Evolutionary conservation across 192 early-diverging fungal species (phyloP).

Genomic region (Backusella circina): DNA sequence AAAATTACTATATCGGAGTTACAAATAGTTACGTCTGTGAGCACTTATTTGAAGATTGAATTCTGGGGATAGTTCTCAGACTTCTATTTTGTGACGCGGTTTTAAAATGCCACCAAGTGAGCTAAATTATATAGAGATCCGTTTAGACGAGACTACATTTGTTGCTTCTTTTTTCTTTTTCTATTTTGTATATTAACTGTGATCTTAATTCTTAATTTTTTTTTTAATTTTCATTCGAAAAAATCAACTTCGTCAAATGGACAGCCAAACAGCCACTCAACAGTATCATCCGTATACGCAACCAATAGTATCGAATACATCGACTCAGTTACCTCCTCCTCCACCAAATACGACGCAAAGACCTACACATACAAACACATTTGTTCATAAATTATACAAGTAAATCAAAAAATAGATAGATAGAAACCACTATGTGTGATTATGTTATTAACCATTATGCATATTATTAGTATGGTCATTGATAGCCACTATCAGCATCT

Average conservation of each 20-base stretch:
- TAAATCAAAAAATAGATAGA: background rate
- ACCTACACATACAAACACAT: constrained; percentile 23
- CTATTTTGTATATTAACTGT: background rate
- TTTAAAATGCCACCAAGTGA: background rate
- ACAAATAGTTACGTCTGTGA: background rate
- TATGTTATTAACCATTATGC: background rate
- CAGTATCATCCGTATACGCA: background rate
- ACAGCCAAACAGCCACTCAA: background rate
- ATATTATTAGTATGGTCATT: constrained; percentile 66
- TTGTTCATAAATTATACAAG: constrained; percentile 33
- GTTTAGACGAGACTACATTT: background rate
- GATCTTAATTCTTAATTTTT: background rate
- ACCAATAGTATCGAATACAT: background rate
- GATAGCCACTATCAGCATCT: constrained; percentile 84
- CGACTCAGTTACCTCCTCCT: constrained; percentile 1
- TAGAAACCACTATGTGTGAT: background rate
- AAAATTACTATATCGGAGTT: background rate
- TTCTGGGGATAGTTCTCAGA: background rate
- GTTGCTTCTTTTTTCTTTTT: background rate
- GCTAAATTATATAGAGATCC: background rate
- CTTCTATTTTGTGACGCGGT: constrained; percentile 7
- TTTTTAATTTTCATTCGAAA: background rate
- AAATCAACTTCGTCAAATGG: background rate
- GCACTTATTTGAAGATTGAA: background rate
- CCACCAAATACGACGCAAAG: constrained; percentile 19